phyloP scores from a whole-genome alignment of 2,329 filamentous ascomycete genomes.

The Hypoxylon sp. region DNA sequence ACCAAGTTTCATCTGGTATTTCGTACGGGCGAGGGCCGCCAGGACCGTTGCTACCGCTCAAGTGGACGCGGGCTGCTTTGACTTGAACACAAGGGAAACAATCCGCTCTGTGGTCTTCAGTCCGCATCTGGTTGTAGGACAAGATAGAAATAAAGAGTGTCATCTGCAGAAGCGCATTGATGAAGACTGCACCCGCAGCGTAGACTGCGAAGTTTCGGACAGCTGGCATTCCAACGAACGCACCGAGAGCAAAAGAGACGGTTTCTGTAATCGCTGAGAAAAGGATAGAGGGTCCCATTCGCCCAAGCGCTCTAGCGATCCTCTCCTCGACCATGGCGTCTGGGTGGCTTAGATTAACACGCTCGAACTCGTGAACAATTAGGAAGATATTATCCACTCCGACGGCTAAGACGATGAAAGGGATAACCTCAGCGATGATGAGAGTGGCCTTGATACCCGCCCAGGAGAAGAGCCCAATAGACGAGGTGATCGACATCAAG shows the following conservation, averaged over 20 bases:
- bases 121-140: slow-evolving; percentile 89
- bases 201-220: slow-evolving; percentile 98
- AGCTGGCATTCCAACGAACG: slow-evolving; percentile 97
- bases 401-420: slow-evolving; percentile 95
- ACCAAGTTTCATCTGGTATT: slow-evolving; percentile 83
- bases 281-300: slow-evolving; percentile 97
- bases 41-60: slow-evolving; percentile 73
- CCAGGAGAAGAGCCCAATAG: slow-evolving; percentile 94
- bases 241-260: slow-evolving; percentile 90
- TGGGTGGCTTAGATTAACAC: slow-evolving; percentile 91
- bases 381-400: slow-evolving; percentile 99
- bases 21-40: slow-evolving; percentile 75
- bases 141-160: slow-evolving; percentile 97
- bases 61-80: slow-evolving; percentile 78
- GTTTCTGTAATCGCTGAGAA: slow-evolving; percentile 97
- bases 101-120: slow-evolving; percentile 90
- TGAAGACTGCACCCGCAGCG: slow-evolving; percentile 93
- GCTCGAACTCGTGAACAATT: slow-evolving; percentile 97
- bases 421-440: slow-evolving; percentile 98
- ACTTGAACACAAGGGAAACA: slow-evolving; percentile 92
- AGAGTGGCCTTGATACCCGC: slow-evolving; percentile 93
- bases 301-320: slow-evolving; percentile 88
- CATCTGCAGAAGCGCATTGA: slow-evolving; percentile 96
- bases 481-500: slow-evolving; percentile 95
- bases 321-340: slow-evolving; percentile 90